Conservation (phyloP, 345 rosid species). For the Dimocarpus longan region DNA sequence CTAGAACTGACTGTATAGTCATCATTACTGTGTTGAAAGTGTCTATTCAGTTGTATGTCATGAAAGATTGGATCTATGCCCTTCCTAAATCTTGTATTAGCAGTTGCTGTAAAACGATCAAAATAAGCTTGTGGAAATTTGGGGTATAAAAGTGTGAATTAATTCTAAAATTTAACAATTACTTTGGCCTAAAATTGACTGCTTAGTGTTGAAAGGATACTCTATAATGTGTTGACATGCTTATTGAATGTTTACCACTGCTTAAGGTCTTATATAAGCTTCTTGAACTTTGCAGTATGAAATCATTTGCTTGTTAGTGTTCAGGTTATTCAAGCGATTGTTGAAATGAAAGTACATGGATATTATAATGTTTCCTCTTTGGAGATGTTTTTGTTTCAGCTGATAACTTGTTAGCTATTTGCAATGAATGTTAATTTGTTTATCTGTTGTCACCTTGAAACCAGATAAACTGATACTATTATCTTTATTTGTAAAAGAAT, state of each 20-base stretch:
- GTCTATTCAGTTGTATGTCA: background rate
- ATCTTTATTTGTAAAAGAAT: background rate
- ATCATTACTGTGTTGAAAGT: background rate
- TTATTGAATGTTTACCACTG: background rate
- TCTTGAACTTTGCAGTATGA: background rate
- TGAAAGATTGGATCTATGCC: background rate
- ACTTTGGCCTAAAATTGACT: background rate
- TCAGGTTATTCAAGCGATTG: background rate
- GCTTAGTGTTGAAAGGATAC: background rate
- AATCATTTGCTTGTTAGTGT: background rate
- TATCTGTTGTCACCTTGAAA: background rate
- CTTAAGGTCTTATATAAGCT: background rate
- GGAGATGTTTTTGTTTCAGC: background rate
- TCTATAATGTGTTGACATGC: background rate
- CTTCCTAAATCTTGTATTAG: background rate
- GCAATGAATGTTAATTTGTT: background rate
- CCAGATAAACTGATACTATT: background rate
- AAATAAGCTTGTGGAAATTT: background rate
- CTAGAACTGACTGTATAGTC: background rate
- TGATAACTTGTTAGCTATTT: background rate
- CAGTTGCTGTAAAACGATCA: background rate
- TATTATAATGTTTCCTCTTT: background rate
- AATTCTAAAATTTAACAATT: background rate
- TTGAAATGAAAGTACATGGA: background rate
- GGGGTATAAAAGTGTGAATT: background rate